A percentile compares a stretch with the other conserved stretches of the same genome.
Evolutionary conservation across 1,139 yeast genomes (phyloP).

Genomic region (Candida albicans): DNA sequence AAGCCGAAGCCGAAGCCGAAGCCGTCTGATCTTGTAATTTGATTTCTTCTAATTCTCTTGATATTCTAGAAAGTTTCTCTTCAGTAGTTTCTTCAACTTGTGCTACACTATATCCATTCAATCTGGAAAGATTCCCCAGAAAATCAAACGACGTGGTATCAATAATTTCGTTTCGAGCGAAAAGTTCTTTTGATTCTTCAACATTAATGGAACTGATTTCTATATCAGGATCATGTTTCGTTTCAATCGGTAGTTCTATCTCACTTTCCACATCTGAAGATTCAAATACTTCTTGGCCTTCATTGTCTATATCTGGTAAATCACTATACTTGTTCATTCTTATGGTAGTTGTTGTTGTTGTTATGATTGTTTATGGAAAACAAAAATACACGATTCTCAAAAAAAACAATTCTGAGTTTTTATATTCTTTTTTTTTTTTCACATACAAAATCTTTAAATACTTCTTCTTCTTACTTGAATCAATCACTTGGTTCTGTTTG

Average conservation of each 20-base stretch:
- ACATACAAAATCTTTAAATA: neutral
- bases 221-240: constrained; percentile 9
- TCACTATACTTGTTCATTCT: constrained; percentile 21
- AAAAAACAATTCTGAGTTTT: neutral
- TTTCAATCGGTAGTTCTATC: neutral
- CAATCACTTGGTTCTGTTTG: too few species aligned
- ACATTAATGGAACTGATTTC: constrained; percentile 21
- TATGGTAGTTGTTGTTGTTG: neutral
- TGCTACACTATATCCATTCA: constrained; percentile 28
- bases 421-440: neutral
- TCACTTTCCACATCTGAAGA: constrained; percentile 50
- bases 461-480: too few species aligned
- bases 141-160: constrained; percentile 28
- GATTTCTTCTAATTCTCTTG: constrained; percentile 45
- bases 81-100: constrained; percentile 36
- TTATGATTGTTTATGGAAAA: too few species aligned
- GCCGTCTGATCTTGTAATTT: constrained; percentile 6
- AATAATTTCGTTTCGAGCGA: constrained; percentile 19
- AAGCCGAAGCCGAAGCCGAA: too few species aligned
- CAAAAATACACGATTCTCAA: neutral
- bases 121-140: constrained; percentile 34
- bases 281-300: constrained; percentile 44
- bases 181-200: constrained; percentile 22
- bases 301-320: constrained; percentile 30
- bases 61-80: constrained; percentile 46